Conservation (phyloP, 768 basidiomycete genomes). For the Pisolithus sp. region DNA sequence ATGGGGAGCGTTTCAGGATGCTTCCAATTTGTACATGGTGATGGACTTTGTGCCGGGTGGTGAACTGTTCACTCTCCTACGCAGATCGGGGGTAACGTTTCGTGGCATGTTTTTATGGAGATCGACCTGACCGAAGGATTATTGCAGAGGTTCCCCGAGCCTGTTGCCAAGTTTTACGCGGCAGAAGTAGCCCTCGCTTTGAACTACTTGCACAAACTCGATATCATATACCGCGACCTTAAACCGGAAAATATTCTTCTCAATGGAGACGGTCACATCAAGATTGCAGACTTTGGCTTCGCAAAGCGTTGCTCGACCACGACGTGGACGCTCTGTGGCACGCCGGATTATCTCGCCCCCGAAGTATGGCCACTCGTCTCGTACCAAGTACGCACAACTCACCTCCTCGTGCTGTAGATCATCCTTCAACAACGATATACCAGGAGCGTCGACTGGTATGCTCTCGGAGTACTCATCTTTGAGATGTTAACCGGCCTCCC, state of each 20-base stretch:
- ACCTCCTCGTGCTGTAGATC: slow-evolving; percentile 43
- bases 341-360: slow-evolving; percentile 94
- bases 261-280: slow-evolving; percentile 90
- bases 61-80: slow-evolving; percentile 89
- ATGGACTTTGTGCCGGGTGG: slow-evolving; percentile 97
- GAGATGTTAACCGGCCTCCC: slow-evolving; percentile 97
- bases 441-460: slow-evolving; percentile 98
- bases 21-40: slow-evolving; percentile 93
- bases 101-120: slow-evolving; percentile 12
- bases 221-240: slow-evolving; percentile 95
- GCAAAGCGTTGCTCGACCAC: slow-evolving; percentile 83
- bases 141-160: slow-evolving; percentile 83
- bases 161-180: slow-evolving; percentile 96
- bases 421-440: slow-evolving; percentile 83
- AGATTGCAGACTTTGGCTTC: slow-evolving; percentile 95
- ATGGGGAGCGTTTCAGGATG: slow-evolving; percentile 93
- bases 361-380: slow-evolving; percentile 48
- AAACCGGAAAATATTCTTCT: slow-evolving; percentile 97
- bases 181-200: slow-evolving; percentile 93
- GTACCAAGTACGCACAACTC: slow-evolving; percentile 1
- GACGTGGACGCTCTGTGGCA: slow-evolving; percentile 95
- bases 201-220: slow-evolving; percentile 76
- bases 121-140: slow-evolving; percentile 4
- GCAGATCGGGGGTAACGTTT: slow-evolving; percentile 73
- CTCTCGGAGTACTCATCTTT: slow-evolving; percentile 91